Percentiles rank a stretch among this genome's conserved stretches.
Conservation (phyloP, 768 basidiomycete species). For the Sporobolomyces phaffii region DNA sequence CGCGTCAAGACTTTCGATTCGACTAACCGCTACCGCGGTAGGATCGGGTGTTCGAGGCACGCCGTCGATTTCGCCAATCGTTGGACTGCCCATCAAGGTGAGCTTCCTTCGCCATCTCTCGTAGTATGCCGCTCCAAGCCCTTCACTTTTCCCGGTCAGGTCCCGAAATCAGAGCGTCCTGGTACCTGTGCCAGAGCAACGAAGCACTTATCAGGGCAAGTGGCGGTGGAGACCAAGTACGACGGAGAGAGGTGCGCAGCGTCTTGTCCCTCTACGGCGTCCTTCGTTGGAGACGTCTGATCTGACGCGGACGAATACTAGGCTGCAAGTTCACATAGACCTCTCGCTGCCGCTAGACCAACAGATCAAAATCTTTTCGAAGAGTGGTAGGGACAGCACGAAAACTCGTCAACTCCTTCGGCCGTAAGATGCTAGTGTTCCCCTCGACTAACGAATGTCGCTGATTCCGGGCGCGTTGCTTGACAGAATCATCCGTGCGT, state of each 20-base stretch:
- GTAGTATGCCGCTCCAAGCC: not conserved
- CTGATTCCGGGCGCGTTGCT: no score
- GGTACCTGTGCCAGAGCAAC: slow-evolving; percentile 49
- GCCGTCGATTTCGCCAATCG: slow-evolving; percentile 45
- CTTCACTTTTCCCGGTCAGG: slow-evolving; percentile 48
- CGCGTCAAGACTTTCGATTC: not conserved
- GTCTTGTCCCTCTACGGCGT: not conserved
- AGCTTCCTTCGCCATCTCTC: slow-evolving; percentile 6
- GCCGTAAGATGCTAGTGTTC: not conserved
- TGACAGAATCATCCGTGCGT: slow-evolving; percentile 59
- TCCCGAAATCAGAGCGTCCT: slow-evolving; percentile 79
- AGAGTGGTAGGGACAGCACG: slow-evolving; percentile 78
- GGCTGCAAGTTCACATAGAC: slow-evolving; percentile 80
- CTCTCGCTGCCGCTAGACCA: slow-evolving; percentile 47
- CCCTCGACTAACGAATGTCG: no score
- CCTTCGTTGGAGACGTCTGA: not conserved
- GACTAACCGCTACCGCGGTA: not conserved
- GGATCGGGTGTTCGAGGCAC: not conserved
- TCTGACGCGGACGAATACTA: slow-evolving; percentile 16
- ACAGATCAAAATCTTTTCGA: slow-evolving; percentile 74
- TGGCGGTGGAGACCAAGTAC: slow-evolving; percentile 90
- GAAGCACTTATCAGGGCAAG: slow-evolving; percentile 44
- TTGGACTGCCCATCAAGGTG: slow-evolving; percentile 64
- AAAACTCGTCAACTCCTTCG: slow-evolving; percentile 53
- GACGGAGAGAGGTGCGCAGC: slow-evolving; percentile 67